Percentiles rank a stretch among this genome's conserved stretches.
These are phyloP conservation scores for Hermanozyma aechmeae DNA, from an alignment of 805 yeast genomes.

Conservation along the genomic window DNA sequence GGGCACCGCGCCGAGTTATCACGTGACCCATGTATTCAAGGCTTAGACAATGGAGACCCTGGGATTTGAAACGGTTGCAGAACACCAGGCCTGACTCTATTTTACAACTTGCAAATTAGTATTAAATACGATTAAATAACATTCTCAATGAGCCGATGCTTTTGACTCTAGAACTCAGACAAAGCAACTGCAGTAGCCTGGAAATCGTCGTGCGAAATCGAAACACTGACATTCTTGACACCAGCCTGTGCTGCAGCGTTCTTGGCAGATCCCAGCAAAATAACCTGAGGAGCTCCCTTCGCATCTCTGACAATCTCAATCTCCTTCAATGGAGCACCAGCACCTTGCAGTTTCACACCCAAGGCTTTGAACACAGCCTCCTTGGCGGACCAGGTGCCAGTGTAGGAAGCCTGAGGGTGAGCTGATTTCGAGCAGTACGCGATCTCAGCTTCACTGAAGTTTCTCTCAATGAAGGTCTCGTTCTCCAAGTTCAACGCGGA, in stretches of 20 bases:
- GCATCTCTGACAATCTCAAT: conserved; percentile 74
- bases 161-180: conserved; percentile 34
- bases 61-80: too few relatives aligned
- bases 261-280: conserved; percentile 67
- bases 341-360: conserved; percentile 84
- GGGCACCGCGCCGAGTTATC: too few relatives aligned
- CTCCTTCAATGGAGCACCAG: conserved; percentile 87
- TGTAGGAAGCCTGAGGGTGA: conserved; percentile 77
- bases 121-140: too few relatives aligned
- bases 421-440: conserved; percentile 69
- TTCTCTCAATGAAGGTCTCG: conserved; percentile 84
- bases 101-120: too few relatives aligned
- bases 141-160: too few relatives aligned
- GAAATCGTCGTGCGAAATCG: conserved; percentile 92
- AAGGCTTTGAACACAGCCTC: conserved; percentile 97
- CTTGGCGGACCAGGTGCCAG: conserved; percentile 99
- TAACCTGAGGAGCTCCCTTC: conserved; percentile 78
- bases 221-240: conserved; percentile 64
- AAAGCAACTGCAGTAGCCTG: conserved; percentile 98
- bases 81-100: too few relatives aligned
- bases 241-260: conserved; percentile 65
- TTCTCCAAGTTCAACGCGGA: conserved; percentile 76
- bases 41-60: too few relatives aligned
- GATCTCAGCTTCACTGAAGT: conserved; percentile 78
- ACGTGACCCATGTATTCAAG: too few relatives aligned